Evolutionary conservation across 805 yeast species (phyloP), one percentile per base, ranked within the genome.

Genomic region (Starmerella gropengiesseri): DNA sequence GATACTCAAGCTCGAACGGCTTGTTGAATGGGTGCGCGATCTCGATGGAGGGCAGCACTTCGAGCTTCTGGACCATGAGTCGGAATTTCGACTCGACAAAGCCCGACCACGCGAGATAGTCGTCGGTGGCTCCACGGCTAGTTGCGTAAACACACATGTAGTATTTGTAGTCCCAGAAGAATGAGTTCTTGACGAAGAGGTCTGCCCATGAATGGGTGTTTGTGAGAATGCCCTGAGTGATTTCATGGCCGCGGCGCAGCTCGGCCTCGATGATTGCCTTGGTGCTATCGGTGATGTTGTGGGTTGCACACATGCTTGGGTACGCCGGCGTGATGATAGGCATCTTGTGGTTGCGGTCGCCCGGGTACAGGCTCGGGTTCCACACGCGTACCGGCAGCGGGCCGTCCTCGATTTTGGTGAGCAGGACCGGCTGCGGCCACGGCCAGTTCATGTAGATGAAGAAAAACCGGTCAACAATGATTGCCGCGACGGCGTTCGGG

Each of bases 291-390:
- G 94, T 79, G 34, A 91, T 87, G 60, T 91, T 91, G 60, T 91
- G 98, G 1, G 98, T 91, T 0, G 98, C 95, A 64, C 98, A 91
- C 98, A 91, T 91, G 1, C 96, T 87, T 1, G 95, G 95, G 58
- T 86, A 85, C 0, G 97, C 97, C 0, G 98, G 98, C 0, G 98
- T 91, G 46, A 91, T 91, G 9, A 91, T 94, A 0, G 98, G 98
- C 98, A 91, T 91, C 52, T 78, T 69, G 62, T 91, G 98, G 26
- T 76, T 75, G 47, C 94, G 73, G 60, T 91, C 98, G 54, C 77
- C 84, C 1, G 91, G 80, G 58, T 91, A 91, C 3, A 89, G 63
- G 49, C 81, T 73, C 14, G 98, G 98, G 60, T 91, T 91, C 98
- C 98, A 91, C 7, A 91, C 91, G 47, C 95, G 72, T 1, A 87